Base-by-base conservation (phyloP, 2,329 filamentous ascomycete genomes). In the Lasiodiplodia sp. region DNA sequence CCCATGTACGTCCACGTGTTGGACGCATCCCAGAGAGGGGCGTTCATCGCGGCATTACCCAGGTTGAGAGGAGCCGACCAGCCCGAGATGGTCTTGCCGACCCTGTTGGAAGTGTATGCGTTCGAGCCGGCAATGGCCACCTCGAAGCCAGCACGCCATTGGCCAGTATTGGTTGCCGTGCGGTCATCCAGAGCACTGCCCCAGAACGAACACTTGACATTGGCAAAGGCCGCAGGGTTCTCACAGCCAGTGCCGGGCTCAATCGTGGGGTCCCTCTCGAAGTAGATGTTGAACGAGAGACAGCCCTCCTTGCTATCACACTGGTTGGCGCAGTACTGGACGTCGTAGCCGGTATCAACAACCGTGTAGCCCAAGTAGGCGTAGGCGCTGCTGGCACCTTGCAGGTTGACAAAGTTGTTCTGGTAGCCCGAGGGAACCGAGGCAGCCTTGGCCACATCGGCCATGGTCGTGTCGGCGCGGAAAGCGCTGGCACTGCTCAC, bases 131-230 rank as follows among this genome's bases (percentile, higher is more conserved):
- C 67, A 25, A 72, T 71, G 10, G 40, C 67, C 6, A 72, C 68
- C 16, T 71, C 69, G 51, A 75, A 75, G 2, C 70, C 40, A 10
- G 69, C 44, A 2, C 72, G 69, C 23, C 69, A 73, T 44, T 77
- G 72, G 2, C 75, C 76, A 12, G 70, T 67, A 66, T 77, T 77
- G 34, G 70, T 68, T 4, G 55, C 55, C 3, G 16, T 73, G 2
- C 64, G 65, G 14, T 69, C n/a, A 28, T 56, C 70, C 23, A 78
- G 72, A 12, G 72, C 71, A 38, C 74, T 73, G 44, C 73, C 72
- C 73, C 72, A 77, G 57, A 76, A 72, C 14, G 73, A 73, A 55
- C 77, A 78, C 64, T 76, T 77, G 70, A 77, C 76, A n/a, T 72
- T 25, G 18, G 72, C 73, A 12, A 71, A 71, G 49, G 31, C 37